These are phyloP conservation scores for Aspergillus egyptiacus DNA, from an alignment of 495 filamentous ascomycete species.

Conservation along the genomic window DNA sequence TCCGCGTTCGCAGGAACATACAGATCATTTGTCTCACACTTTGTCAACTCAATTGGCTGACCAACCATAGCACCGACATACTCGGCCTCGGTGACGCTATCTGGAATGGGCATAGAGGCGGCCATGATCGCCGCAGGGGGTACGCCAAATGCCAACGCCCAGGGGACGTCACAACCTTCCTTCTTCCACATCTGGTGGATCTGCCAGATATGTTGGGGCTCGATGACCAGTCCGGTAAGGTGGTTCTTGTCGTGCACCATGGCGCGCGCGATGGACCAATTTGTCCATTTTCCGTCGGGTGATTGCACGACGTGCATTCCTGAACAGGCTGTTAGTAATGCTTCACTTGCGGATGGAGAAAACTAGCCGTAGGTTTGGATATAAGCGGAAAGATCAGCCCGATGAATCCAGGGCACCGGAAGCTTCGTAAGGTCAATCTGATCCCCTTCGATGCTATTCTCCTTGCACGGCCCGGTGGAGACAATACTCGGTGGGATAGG, in stretches of 20 bases:
- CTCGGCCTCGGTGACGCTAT: constrained; percentile 30
- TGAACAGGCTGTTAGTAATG: background rate
- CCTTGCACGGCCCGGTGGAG: constrained; percentile 27
- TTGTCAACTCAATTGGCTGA: constrained; percentile 27
- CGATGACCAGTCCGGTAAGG: constrained; percentile 25
- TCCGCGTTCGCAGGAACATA: constrained; percentile 35
- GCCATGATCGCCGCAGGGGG: constrained; percentile 38
- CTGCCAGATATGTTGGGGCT: constrained; percentile 29
- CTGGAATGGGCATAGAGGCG: constrained; percentile 32
- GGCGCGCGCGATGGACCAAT: constrained; percentile 37
- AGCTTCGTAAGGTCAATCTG: constrained; percentile 32
- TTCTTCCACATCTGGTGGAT: constrained; percentile 36
- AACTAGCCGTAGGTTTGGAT: constrained; percentile 25
- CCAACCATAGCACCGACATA: constrained; percentile 34
- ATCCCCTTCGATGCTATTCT: constrained; percentile 24
- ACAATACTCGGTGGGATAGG: constrained; percentile 26
- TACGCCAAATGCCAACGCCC: constrained; percentile 33
- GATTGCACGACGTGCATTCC: constrained; percentile 34
- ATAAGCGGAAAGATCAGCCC: constrained; percentile 34
- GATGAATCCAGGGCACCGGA: constrained; percentile 29
- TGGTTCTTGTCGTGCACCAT: constrained; percentile 32
- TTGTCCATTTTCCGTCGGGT: constrained; percentile 32
- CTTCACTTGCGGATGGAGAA: background rate
- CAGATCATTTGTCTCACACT: constrained; percentile 37
- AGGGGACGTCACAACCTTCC: constrained; percentile 29